These are phyloP conservation scores for Monosporascus ibericus DNA, from an alignment of 2,329 filamentous ascomycete genomes.

Conservation along the genomic window DNA sequence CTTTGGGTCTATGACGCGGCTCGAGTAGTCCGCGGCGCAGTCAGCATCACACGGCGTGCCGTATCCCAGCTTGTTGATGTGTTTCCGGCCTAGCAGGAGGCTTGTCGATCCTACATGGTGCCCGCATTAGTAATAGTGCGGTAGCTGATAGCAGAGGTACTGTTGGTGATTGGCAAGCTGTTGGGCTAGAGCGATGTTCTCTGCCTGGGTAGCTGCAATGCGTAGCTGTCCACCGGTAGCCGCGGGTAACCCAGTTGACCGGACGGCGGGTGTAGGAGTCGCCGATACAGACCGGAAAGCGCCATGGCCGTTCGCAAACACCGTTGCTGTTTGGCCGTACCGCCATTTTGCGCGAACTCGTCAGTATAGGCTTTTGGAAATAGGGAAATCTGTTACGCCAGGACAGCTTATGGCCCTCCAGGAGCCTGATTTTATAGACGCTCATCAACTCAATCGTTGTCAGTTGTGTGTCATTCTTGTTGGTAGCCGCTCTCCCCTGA, in stretches of 20 bases:
- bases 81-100: background rate
- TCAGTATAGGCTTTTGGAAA: background rate
- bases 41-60: background rate
- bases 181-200: background rate
- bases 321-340: background rate
- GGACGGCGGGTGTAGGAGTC: background rate
- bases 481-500: too few species aligned
- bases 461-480: too few species aligned
- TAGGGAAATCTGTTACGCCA: background rate
- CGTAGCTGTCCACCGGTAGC: background rate
- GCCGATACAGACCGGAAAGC: background rate
- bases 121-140: background rate
- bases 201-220: background rate
- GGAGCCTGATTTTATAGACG: too few species aligned
- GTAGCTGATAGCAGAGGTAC: background rate
- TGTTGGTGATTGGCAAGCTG: background rate
- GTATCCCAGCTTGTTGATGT: background rate
- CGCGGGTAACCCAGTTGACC: background rate
- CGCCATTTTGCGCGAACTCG: background rate
- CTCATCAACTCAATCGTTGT: too few species aligned
- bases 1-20: background rate
- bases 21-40: background rate
- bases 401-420: too few species aligned
- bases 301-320: background rate
- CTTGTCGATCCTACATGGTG: background rate